Evolutionary conservation across 2,329 filamentous ascomycete species (phyloP).

Genomic region (Dichotomopilus funicola): DNA sequence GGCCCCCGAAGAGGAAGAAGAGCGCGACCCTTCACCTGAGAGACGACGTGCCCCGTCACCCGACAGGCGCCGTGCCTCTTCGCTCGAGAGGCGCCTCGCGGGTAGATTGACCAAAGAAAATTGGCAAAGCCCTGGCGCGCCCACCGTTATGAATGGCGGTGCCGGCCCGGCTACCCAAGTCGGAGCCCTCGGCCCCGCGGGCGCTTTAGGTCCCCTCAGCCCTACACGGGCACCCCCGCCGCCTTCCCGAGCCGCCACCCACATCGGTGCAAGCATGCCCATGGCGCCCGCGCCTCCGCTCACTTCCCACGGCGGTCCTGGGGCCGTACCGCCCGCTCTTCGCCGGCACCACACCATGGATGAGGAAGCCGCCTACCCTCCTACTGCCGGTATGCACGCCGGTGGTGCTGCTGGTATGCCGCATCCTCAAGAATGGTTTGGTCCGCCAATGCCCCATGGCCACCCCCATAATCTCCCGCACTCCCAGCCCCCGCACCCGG

Average conservation of each 20-base stretch:
- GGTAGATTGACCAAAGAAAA: constrained; percentile 43
- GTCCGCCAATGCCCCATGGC: constrained; percentile 5
- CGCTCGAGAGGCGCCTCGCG: constrained; percentile 45
- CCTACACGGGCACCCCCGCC: constrained; percentile 14
- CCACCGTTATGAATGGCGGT: constrained; percentile 8
- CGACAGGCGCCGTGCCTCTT: constrained; percentile 29
- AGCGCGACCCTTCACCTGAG: constrained; percentile 5
- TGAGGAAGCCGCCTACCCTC: constrained; percentile 31
- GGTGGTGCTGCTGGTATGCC: constrained; percentile 21
- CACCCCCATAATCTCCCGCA: constrained; percentile 7
- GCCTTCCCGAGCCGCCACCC: constrained; percentile 18
- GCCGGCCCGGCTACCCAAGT: constrained; percentile 9
- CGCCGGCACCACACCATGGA: constrained; percentile 39
- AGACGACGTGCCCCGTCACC: constrained; percentile 15
- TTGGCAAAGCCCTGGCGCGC: constrained; percentile 28
- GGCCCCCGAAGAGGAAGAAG: neutral
- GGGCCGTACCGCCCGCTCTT: constrained; percentile 22
- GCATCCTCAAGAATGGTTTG: constrained; percentile 12
- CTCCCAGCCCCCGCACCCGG: constrained; percentile 2
- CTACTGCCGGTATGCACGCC: constrained; percentile 21
- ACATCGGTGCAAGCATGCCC: constrained; percentile 25
- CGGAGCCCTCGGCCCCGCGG: constrained; percentile 13
- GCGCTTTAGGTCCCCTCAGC: constrained; percentile 12
- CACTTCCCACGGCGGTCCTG: constrained; percentile 21
- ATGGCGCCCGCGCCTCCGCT: constrained; percentile 31